A percentile compares a stretch with the other conserved stretches of the same genome.
Conservation (phyloP, 2,329 filamentous ascomycete species). For the Colletotrichum phormii region DNA sequence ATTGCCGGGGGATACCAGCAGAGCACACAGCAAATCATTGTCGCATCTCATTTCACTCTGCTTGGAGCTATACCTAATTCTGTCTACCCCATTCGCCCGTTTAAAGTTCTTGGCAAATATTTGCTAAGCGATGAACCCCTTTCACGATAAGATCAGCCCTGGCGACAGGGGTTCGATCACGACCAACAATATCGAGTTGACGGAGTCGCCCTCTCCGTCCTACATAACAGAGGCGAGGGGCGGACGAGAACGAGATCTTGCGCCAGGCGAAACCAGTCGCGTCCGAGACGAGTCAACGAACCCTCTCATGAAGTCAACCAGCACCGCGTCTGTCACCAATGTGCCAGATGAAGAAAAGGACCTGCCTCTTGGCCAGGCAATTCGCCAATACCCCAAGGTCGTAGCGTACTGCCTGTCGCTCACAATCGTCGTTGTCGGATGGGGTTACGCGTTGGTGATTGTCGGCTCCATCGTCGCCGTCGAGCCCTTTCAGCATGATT, state of each 20-base stretch:
- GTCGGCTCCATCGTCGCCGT: conserved; percentile 44
- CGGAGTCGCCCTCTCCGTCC: not conserved
- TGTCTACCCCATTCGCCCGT: not conserved
- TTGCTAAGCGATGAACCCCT: not conserved
- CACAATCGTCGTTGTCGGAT: conserved; percentile 44
- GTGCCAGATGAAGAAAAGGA: conserved; percentile 23
- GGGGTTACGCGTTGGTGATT: conserved; percentile 44
- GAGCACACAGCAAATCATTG: no score
- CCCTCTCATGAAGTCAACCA: not conserved
- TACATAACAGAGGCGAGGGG: not conserved
- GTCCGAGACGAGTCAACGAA: not conserved
- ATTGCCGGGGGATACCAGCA: no score
- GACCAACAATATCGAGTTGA: conserved; percentile 4
- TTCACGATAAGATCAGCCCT: not conserved
- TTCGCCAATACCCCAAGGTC: conserved; percentile 43
- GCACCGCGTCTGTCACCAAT: not conserved
- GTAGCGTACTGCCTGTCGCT: conserved; percentile 42
- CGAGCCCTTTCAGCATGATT: conserved; percentile 45
- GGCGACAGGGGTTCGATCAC: not conserved
- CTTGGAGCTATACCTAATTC: conserved; percentile 10
- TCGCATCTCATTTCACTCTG: not conserved
- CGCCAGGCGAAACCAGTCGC: not conserved
- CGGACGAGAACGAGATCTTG: not conserved
- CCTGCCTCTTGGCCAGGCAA: conserved; percentile 41
- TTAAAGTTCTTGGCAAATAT: not conserved